A percentile compares a stretch with the other conserved stretches of the same genome.
Conservation (phyloP, 768 basidiomycete genomes). For the Mycena venus region DNA sequence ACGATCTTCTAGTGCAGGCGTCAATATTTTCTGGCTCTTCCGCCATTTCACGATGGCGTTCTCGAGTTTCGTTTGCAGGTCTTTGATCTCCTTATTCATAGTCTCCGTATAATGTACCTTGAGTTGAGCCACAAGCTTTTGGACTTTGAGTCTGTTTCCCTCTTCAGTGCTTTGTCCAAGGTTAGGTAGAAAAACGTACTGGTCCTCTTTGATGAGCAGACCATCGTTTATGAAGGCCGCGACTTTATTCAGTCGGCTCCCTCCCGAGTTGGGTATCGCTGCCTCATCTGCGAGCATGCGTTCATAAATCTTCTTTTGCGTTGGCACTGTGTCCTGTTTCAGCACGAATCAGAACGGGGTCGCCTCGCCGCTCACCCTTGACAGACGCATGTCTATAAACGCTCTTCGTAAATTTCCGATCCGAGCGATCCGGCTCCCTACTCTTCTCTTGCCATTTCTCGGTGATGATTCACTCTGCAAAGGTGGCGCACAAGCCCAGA, state of each 20-base stretch:
- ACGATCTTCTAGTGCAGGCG: neutral
- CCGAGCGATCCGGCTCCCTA: neutral
- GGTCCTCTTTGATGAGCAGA: neutral
- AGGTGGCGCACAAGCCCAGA: neutral
- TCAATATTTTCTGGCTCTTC: neutral
- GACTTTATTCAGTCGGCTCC: neutral
- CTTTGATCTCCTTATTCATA: neutral
- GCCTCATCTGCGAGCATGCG: slow-evolving; percentile 4
- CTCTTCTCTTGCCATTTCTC: neutral
- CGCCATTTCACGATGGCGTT: neutral
- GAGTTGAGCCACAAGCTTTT: neutral
- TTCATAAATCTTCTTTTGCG: neutral
- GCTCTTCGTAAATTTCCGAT: neutral
- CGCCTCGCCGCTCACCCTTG: neutral
- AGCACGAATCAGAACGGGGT: neutral
- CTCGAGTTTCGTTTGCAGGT: neutral
- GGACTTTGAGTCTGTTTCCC: neutral
- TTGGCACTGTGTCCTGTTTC: neutral
- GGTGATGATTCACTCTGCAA: neutral
- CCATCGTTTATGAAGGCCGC: neutral
- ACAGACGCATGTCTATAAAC: neutral
- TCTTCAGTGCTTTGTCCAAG: neutral
- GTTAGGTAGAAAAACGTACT: neutral
- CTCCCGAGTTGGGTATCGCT: neutral
- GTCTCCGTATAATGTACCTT: neutral